Base-by-base conservation (phyloP, 1,284 basidiomycete species). In the Tilletia horrida region DNA sequence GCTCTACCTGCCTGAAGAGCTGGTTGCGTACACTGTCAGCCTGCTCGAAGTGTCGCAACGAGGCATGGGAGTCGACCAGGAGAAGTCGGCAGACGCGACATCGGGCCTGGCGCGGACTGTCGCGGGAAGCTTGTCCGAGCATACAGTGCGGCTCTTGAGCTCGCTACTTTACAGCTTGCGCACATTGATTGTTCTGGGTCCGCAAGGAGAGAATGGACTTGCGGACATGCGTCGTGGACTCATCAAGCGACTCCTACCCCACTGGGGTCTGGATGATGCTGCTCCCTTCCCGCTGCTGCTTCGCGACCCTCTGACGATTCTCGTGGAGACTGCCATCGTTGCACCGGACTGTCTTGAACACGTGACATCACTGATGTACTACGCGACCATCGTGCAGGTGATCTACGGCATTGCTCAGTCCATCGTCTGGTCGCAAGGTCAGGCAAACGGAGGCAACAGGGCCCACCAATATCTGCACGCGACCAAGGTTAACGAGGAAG, bases 341-440 rank as follows among this genome's bases (percentile, higher is more conserved):
- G 70, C 72, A 18, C 80, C 80, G 0, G 73, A 77, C 42, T 66
- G 71, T 25, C 63, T 81, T 40, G 66, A 65, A 42, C 80, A 81
- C 69, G 72, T 78, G 66, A 79, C 78, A n/a, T 71, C 76, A 21
- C 71, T 81, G 3, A 76, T 81, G 76, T 81, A 76, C 75, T 81
- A 81, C 69, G 73, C 74, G 27, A 72, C 71, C 44, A 73, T 81
- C 6, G 73, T 81, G 11, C 80, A 80, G 67, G 72, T 73, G 40
- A 71, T 81, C 25, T 81, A 81, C 66, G 80, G 80, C 35, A 69
- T 81, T 14, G 79, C 80, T 11, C 80, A 81, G 65, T 79, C 80
- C 3, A 71, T 73, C 43, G 69, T 77, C 50, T 76, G 76, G 77
- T 76, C 77, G 16, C 73, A 76, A 44, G 63, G 61, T 9, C 42